phyloP scores from a whole-genome alignment of 2,329 filamentous ascomycete species.

The Claviceps sp. region DNA sequence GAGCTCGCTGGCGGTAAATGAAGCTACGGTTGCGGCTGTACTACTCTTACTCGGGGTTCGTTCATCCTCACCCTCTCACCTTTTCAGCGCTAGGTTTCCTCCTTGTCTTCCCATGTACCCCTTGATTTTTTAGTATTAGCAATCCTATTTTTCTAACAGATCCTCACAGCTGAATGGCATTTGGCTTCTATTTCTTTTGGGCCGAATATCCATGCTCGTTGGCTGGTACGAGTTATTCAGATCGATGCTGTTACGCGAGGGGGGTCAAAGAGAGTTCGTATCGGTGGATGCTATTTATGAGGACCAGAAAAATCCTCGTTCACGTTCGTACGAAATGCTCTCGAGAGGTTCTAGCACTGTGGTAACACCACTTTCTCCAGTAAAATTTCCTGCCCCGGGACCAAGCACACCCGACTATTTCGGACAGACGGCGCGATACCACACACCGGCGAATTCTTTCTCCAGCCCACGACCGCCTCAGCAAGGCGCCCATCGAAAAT shows the following conservation, averaged over 20 bases:
- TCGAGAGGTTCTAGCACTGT: slow-evolving; percentile 40
- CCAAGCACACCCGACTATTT: slow-evolving; percentile 43
- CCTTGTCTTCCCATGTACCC: neutral
- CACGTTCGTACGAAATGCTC: slow-evolving; percentile 66
- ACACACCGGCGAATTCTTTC: slow-evolving; percentile 40
- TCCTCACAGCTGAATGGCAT: slow-evolving; percentile 58
- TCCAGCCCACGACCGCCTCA: slow-evolving; percentile 40
- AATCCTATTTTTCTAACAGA: slow-evolving; percentile 12
- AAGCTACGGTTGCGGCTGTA: slow-evolving; percentile 68
- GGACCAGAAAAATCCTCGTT: slow-evolving; percentile 40
- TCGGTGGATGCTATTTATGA: slow-evolving; percentile 64
- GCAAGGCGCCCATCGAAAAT: slow-evolving; percentile 21
- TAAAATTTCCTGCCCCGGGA: slow-evolving; percentile 22
- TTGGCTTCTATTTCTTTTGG: slow-evolving; percentile 71
- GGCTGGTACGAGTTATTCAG: slow-evolving; percentile 64
- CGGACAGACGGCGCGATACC: slow-evolving; percentile 39
- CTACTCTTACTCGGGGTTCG: slow-evolving; percentile 63
- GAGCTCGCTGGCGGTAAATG: slow-evolving; percentile 50
- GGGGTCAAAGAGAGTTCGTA: slow-evolving; percentile 66
- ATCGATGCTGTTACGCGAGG: slow-evolving; percentile 25
- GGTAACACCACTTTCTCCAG: slow-evolving; percentile 37
- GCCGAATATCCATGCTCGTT: slow-evolving; percentile 69
- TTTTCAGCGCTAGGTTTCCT: neutral
- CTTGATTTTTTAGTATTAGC: neutral
- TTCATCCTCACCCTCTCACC: neutral